Percentiles rank a stretch among this genome's conserved stretches.
Conservation (phyloP, 495 filamentous ascomycete species). For the Aspergillus wentii region DNA sequence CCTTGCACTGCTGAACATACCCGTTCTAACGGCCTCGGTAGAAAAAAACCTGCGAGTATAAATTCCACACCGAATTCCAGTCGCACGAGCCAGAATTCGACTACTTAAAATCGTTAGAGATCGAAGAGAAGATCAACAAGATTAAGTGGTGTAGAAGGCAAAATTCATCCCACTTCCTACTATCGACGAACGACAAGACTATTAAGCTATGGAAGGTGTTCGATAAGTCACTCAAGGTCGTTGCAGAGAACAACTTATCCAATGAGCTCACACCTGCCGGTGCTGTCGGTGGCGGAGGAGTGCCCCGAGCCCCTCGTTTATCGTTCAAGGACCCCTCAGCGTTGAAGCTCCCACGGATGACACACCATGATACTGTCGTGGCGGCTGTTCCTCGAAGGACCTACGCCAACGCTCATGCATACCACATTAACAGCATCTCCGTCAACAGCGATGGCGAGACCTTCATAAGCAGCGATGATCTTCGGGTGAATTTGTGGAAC, state of each 20-base stretch:
- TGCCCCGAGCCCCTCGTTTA: constrained; percentile 62
- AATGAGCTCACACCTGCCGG: constrained; percentile 84
- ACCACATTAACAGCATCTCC: constrained; percentile 99
- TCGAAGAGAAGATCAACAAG: constrained; percentile 99
- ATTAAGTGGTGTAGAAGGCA: constrained; percentile 99
- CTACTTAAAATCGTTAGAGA: constrained; percentile 97
- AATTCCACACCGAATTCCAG: constrained; percentile 99
- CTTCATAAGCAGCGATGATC: constrained; percentile 96
- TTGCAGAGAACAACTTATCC: constrained; percentile 97
- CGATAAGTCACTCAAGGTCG: constrained; percentile 97
- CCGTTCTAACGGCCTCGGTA: constrained; percentile 34
- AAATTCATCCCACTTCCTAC: constrained; percentile 96
- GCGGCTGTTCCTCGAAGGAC: constrained; percentile 92
- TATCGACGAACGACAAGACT: constrained; percentile 99
- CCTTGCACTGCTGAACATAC: constrained; percentile 5
- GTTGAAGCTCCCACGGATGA: constrained; percentile 89
- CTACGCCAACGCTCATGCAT: constrained; percentile 97
- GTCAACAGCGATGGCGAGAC: constrained; percentile 99
- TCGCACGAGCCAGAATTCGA: constrained; percentile 99
- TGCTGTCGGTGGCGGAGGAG: constrained; percentile 67
- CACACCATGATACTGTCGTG: constrained; percentile 97
- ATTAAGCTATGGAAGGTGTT: constrained; percentile 99
- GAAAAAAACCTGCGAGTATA: constrained; percentile 99
- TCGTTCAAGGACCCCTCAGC: constrained; percentile 77
- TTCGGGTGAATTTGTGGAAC: constrained; percentile 98